phyloP scores from a whole-genome alignment of 495 filamentous ascomycete species.

The Daldinia decipiens region DNA sequence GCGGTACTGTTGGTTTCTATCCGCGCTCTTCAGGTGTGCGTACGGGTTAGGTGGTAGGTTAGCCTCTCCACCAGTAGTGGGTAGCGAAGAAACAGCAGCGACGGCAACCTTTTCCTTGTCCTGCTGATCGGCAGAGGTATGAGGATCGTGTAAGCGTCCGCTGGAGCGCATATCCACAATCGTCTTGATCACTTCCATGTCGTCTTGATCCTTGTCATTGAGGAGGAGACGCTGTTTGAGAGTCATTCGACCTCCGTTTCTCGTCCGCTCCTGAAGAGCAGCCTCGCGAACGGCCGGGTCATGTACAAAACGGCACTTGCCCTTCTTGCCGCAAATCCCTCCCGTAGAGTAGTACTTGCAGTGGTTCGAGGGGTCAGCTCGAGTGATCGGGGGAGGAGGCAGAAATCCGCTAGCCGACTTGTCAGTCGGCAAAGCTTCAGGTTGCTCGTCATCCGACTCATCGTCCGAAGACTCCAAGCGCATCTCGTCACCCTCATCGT shows the following conservation, averaged over 20 bases:
- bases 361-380: conserved; percentile 63
- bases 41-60: conserved; percentile 48
- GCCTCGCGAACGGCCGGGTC: conserved; percentile 63
- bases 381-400: conserved; percentile 56
- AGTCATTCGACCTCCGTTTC: conserved; percentile 65
- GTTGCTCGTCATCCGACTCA: conserved; percentile 59
- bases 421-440: conserved; percentile 57
- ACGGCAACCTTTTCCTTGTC: conserved; percentile 28
- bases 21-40: conserved; percentile 41
- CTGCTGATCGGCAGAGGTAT: conserved; percentile 32
- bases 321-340: conserved; percentile 69
- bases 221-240: conserved; percentile 64
- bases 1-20: conserved; percentile 23
- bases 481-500: conserved; percentile 68
- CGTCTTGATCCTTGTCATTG: conserved; percentile 68
- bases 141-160: conserved; percentile 46
- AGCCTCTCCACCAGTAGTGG: conserved; percentile 45
- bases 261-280: conserved; percentile 61
- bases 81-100: conserved; percentile 41
- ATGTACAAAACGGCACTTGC: conserved; percentile 72
- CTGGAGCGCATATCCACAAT: conserved; percentile 52
- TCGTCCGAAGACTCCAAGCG: conserved; percentile 53
- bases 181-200: conserved; percentile 64
- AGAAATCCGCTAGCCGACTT: conserved; percentile 40
- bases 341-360: conserved; percentile 70